Evolutionary conservation across 371 early-diverging fungal species (phyloP).

Genomic region (Chytridiales sp.): DNA sequence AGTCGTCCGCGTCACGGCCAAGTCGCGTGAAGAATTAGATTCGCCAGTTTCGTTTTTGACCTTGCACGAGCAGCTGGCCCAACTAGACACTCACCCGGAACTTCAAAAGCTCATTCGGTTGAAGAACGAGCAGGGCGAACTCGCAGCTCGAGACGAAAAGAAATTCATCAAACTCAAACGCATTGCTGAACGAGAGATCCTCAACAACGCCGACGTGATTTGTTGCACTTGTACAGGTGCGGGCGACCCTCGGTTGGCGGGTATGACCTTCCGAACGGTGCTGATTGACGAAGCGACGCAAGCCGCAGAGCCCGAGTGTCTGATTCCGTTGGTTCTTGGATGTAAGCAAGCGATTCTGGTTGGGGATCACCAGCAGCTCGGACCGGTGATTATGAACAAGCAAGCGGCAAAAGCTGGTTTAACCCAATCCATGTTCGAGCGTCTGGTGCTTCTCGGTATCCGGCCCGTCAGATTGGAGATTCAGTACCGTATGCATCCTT

Average conservation of each 20-base stretch:
- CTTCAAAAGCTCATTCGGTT: slow-evolving; percentile 87
- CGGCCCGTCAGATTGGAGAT: slow-evolving; percentile 94
- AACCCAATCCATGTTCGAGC: slow-evolving; percentile 95
- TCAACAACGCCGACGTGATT: slow-evolving; percentile 94
- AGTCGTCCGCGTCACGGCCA: slow-evolving; percentile 94
- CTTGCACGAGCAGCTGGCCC: slow-evolving; percentile 91
- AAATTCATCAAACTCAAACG: slow-evolving; percentile 78
- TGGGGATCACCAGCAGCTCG: slow-evolving; percentile 99
- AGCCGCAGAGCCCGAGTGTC: slow-evolving; percentile 95
- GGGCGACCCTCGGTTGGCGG: slow-evolving; percentile 90
- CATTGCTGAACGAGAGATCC: slow-evolving; percentile 84
- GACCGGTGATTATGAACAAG: slow-evolving; percentile 97
- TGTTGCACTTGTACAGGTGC: slow-evolving; percentile 98
- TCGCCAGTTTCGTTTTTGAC: slow-evolving; percentile 89
- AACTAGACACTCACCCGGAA: slow-evolving; percentile 89
- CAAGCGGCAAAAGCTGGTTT: slow-evolving; percentile 93
- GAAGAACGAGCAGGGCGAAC: slow-evolving; percentile 82
- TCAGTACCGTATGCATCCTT: slow-evolving; percentile 99
- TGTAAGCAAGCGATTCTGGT: slow-evolving; percentile 95
- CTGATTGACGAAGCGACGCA: slow-evolving; percentile 98
- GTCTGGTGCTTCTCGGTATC: slow-evolving; percentile 87
- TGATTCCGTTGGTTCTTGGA: slow-evolving; percentile 96
- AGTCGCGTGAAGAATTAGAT: slow-evolving; percentile 90
- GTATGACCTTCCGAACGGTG: slow-evolving; percentile 88
- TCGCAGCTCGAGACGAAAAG: slow-evolving; percentile 81